These are phyloP conservation scores for Sungouiozyma ichnusensis DNA, from an alignment of 805 yeast species.

Conservation along the genomic window DNA sequence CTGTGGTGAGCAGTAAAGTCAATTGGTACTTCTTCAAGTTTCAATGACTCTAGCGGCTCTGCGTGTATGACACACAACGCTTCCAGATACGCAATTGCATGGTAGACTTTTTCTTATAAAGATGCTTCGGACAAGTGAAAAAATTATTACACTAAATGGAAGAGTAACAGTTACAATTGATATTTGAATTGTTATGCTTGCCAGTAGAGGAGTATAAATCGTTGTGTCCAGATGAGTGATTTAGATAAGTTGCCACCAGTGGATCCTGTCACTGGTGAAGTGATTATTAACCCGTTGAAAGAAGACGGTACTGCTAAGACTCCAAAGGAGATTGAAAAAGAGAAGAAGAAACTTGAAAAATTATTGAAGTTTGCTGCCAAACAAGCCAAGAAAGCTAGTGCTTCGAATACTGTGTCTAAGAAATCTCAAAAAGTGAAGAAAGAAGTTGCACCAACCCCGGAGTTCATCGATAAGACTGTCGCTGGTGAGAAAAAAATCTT, in stretches of 20 bases:
- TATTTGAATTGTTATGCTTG: not conserved
- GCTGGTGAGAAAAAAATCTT: conserved; percentile 88
- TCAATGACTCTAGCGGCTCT: no score
- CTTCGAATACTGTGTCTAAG: conserved; percentile 49
- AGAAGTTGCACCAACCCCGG: conserved; percentile 66
- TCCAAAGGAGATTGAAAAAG: conserved; percentile 76
- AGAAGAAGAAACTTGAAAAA: conserved; percentile 80
- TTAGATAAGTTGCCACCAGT: conserved; percentile 27
- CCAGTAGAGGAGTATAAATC: no score
- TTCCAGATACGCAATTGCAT: no score
- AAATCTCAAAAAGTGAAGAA: conserved; percentile 52
- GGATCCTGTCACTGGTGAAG: conserved; percentile 29
- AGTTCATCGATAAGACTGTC: conserved; percentile 69
- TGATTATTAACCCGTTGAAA: conserved; percentile 29
- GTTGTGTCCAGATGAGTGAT: conserved; percentile 21
- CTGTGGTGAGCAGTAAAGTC: no score
- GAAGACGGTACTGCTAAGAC: conserved; percentile 47
- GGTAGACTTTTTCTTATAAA: no score
- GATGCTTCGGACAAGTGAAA: no score
- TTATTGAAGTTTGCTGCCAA: conserved; percentile 79
- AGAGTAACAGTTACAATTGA: not conserved
- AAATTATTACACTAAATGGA: no score
- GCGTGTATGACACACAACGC: no score
- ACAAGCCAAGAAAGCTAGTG: conserved; percentile 49
- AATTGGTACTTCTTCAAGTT: no score